Evolutionary conservation across 768 basidiomycete genomes (phyloP).

Genomic region (Termitomyces heimii): DNA sequence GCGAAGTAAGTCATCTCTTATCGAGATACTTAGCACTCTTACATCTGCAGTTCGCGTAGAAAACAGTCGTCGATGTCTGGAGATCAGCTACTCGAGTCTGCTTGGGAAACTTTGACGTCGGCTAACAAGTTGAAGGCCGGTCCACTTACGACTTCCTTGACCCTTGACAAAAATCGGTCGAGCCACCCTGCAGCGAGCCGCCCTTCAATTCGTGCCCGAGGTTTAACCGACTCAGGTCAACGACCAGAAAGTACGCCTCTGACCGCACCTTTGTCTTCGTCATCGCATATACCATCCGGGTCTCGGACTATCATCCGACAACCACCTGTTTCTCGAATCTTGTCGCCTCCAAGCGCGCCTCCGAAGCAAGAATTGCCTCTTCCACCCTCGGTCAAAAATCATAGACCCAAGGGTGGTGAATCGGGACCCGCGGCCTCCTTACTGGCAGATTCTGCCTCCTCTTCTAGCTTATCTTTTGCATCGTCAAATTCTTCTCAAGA

Average conservation of each 20-base stretch:
- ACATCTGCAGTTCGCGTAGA: slow-evolving; percentile 20
- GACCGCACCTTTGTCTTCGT: slow-evolving; percentile 6
- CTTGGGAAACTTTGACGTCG: slow-evolving; percentile 19
- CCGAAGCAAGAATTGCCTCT: slow-evolving; percentile 42
- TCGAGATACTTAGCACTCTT: background rate
- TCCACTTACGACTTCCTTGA: slow-evolving; percentile 24
- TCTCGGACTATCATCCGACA: slow-evolving; percentile 34
- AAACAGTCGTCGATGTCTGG: slow-evolving; percentile 15
- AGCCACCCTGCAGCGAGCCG: slow-evolving; percentile 28
- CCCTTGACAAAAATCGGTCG: slow-evolving; percentile 21
- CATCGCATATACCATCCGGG: slow-evolving; percentile 12
- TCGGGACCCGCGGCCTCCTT: slow-evolving; percentile 10
- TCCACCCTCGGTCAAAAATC: slow-evolving; percentile 25
- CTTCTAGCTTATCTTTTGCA: slow-evolving; percentile 36
- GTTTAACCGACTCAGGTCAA: slow-evolving; percentile 37
- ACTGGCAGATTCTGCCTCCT: slow-evolving; percentile 23
- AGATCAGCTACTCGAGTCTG: slow-evolving; percentile 15
- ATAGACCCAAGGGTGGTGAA: slow-evolving; percentile 11
- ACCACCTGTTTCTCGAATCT: slow-evolving; percentile 34
- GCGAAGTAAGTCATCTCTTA: slow-evolving; percentile 11
- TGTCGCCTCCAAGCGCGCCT: slow-evolving; percentile 41
- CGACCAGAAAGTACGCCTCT: slow-evolving; percentile 17
- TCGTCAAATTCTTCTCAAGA: slow-evolving; percentile 29
- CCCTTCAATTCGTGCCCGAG: slow-evolving; percentile 40
- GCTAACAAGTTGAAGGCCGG: slow-evolving; percentile 15